A percentile compares a stretch with the other conserved stretches of the same genome.
phyloP scores from a whole-genome alignment of 352 stramenopile species.

The Pythium plurisporium region DNA sequence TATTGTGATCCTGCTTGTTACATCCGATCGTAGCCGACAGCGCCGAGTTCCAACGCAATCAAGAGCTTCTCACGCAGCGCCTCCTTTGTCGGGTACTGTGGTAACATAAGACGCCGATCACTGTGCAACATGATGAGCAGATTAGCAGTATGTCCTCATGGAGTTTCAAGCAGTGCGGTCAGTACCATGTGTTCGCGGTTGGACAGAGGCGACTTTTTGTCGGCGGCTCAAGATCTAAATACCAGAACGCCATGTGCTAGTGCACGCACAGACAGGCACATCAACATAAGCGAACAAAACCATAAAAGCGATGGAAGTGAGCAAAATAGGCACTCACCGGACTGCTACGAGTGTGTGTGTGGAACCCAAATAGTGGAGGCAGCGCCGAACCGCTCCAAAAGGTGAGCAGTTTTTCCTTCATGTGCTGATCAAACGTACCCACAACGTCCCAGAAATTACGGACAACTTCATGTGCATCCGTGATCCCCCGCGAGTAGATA shows the following conservation, averaged over 20 bases:
- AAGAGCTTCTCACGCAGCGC: conserved; percentile 56
- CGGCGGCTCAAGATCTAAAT: conserved; percentile 56
- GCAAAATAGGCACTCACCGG: conserved; percentile 40
- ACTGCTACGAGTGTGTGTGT: conserved; percentile 45
- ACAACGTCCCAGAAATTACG: conserved; percentile 64
- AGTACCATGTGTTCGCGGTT: conserved; percentile 71
- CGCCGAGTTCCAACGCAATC: conserved; percentile 52
- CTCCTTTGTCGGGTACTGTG: conserved; percentile 49
- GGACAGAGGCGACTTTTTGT: conserved; percentile 48
- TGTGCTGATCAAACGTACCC: conserved; percentile 48
- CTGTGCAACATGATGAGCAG: conserved; percentile 30
- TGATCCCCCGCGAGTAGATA: conserved; percentile 47
- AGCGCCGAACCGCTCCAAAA: conserved; percentile 73
- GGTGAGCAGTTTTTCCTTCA: conserved; percentile 51
- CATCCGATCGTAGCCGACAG: conserved; percentile 74
- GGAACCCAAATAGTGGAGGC: conserved; percentile 73
- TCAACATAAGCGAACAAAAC: too few species aligned
- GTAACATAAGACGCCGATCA: conserved; percentile 67
- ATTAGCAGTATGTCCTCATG: background rate
- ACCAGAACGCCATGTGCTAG: conserved; percentile 61
- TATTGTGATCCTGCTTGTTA: too few species aligned
- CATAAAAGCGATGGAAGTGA: too few species aligned
- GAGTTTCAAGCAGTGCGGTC: background rate
- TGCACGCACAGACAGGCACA: too few species aligned
- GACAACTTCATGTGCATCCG: conserved; percentile 38